Percentiles rank a stretch among this genome's conserved stretches.
Conservation (phyloP, 495 filamentous ascomycete genomes). For the Penicillium bovifimosum region DNA sequence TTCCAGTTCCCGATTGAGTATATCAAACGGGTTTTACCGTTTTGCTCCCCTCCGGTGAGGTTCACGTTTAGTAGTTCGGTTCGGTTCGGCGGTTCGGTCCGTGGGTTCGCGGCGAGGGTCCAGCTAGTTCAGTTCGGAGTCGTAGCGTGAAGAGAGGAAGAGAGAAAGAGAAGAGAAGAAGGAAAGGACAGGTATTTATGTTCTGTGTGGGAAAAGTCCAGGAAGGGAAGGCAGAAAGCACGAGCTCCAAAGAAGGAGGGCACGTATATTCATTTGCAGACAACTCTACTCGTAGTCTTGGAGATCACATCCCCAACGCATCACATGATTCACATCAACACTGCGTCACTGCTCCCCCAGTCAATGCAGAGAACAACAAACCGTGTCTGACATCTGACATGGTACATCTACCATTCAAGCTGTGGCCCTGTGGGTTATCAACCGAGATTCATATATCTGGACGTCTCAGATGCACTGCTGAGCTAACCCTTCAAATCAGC, state of each 20-base stretch:
- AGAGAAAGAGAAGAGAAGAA: background rate
- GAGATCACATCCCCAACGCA: background rate
- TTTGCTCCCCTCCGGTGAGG: too few species aligned
- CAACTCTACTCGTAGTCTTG: background rate
- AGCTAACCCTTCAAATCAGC: background rate
- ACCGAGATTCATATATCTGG: too few species aligned
- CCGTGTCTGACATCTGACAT: too few species aligned
- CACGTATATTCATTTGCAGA: background rate
- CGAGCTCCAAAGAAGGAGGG: background rate
- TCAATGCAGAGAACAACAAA: background rate
- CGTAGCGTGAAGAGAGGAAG: background rate
- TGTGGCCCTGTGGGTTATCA: too few species aligned
- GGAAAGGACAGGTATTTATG: background rate
- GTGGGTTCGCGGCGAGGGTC: too few species aligned
- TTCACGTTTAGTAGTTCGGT: too few species aligned
- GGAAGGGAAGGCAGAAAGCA: background rate
- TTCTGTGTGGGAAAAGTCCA: background rate
- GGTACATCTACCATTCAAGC: background rate
- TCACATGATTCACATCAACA: background rate
- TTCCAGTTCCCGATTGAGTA: too few species aligned
- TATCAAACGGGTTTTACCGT: too few species aligned
- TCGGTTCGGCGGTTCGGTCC: too few species aligned
- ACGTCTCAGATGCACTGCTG: too few species aligned
- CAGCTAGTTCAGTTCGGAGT: too few species aligned
- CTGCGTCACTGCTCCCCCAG: too few species aligned